These are phyloP conservation scores for Scytalidium lignicola DNA, from an alignment of 2,329 filamentous ascomycete genomes.

Conservation along the genomic window DNA sequence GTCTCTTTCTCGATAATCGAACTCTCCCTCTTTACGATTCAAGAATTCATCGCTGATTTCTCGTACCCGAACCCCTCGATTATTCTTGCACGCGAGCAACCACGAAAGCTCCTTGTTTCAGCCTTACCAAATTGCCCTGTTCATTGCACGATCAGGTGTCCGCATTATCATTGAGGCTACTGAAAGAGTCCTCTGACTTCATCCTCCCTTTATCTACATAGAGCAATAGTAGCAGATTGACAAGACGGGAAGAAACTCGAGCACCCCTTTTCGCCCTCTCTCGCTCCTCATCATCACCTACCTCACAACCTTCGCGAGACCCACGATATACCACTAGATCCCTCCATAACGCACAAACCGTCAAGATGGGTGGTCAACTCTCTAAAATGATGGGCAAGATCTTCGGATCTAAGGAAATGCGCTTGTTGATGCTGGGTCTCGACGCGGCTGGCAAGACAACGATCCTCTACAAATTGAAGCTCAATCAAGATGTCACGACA, in stretches of 20 bases:
- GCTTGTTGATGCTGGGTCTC: slow-evolving; percentile 93
- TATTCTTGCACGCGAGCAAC: background rate
- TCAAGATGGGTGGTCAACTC: slow-evolving; percentile 83
- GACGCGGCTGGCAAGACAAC: slow-evolving; percentile 99
- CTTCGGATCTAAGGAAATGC: slow-evolving; percentile 99
- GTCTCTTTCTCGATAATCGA: background rate
- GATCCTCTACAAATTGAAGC: slow-evolving; percentile 98
- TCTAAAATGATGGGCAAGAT: slow-evolving; percentile 98
- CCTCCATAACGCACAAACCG: slow-evolving; percentile 8
- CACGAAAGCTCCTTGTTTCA: background rate
- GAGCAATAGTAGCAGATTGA: background rate
- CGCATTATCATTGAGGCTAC: background rate
- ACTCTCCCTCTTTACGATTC: background rate
- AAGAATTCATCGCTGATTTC: background rate
- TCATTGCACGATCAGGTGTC: background rate
- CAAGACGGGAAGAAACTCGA: background rate
- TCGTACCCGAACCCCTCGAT: background rate
- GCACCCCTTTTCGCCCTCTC: background rate
- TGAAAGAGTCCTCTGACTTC: background rate
- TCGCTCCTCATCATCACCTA: background rate
- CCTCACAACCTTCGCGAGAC: background rate
- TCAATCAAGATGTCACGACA: slow-evolving; percentile 95
- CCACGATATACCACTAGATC: background rate
- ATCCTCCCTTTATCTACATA: background rate
- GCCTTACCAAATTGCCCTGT: background rate